Conservation (phyloP, 495 filamentous ascomycete genomes). For the Neurospora africana region DNA sequence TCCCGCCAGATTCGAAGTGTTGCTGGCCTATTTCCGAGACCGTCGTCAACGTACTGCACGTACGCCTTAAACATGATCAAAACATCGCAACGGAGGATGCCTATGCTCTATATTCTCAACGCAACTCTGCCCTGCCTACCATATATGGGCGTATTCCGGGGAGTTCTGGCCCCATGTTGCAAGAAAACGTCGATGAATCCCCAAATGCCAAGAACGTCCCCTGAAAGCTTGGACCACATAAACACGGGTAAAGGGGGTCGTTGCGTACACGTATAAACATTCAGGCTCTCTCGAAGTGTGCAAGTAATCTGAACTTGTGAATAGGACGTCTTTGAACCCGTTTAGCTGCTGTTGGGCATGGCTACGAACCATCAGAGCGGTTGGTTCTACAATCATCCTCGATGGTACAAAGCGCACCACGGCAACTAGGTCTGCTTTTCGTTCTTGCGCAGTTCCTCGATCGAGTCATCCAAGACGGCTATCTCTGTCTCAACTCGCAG, state of each 20-base stretch:
- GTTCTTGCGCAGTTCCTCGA: slow-evolving; percentile 44
- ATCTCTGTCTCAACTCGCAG: slow-evolving; percentile 75
- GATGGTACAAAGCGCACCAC: background rate
- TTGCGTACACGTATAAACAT: background rate
- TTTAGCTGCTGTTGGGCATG: background rate
- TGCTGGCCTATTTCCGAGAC: background rate
- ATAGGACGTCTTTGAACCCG: background rate
- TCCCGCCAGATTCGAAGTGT: background rate
- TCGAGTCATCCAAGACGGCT: slow-evolving; percentile 74
- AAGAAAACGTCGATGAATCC: background rate
- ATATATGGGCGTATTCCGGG: background rate
- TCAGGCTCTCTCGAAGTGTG: background rate
- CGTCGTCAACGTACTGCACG: background rate
- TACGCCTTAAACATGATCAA: background rate
- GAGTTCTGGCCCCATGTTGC: background rate
- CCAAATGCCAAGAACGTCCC: background rate
- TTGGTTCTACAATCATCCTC: background rate
- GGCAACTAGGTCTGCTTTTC: slow-evolving; percentile 2
- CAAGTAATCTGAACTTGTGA: background rate
- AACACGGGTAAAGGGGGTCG: background rate
- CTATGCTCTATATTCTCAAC: background rate
- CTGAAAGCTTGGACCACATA: background rate
- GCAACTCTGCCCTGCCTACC: background rate
- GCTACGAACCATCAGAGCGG: background rate
- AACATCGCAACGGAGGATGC: background rate